Conservation (phyloP, 164 flowering plant species). For the Vitis riparia region DNA sequence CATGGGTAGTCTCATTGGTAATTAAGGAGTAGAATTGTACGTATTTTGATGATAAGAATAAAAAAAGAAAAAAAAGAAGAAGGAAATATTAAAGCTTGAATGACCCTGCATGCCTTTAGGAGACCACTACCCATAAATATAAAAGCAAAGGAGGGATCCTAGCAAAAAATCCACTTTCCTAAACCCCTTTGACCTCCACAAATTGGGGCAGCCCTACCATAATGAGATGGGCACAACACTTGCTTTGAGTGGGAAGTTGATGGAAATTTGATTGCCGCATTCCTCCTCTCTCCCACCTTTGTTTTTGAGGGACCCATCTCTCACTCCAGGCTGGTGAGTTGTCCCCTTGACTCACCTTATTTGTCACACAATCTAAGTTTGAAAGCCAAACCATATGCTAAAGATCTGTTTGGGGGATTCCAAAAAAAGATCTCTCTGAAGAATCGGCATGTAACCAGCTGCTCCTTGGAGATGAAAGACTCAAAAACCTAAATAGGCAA, state of each 20-base stretch:
- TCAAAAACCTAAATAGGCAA: not conserved
- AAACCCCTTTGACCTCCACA: constrained; percentile 33
- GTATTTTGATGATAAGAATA: no score
- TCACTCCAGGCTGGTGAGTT: constrained; percentile 8
- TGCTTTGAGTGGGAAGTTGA: constrained; percentile 20
- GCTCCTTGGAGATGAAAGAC: not conserved
- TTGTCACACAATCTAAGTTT: not conserved
- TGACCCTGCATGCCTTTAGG: constrained; percentile 29
- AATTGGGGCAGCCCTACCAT: constrained; percentile 30
- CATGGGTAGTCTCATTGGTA: no score
- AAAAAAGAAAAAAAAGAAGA: no score
- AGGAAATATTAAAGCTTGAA: not conserved
- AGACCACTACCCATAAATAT: constrained; percentile 23
- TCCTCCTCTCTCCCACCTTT: constrained; percentile 6
- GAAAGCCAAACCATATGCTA: not conserved
- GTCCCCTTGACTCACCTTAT: constrained; percentile 2
- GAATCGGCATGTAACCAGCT: not conserved
- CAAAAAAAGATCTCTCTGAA: not conserved
- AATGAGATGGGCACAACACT: constrained; percentile 20
- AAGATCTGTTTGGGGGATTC: constrained; percentile 4
- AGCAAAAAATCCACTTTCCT: constrained; percentile 27
- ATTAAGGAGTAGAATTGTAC: no score
- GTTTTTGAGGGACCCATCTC: constrained; percentile 6
- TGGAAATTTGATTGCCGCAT: constrained; percentile 11
- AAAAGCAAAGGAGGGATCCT: constrained; percentile 12